Evolutionary conservation across 495 filamentous ascomycete species (phyloP).

Genomic region (Podospora comata): DNA sequence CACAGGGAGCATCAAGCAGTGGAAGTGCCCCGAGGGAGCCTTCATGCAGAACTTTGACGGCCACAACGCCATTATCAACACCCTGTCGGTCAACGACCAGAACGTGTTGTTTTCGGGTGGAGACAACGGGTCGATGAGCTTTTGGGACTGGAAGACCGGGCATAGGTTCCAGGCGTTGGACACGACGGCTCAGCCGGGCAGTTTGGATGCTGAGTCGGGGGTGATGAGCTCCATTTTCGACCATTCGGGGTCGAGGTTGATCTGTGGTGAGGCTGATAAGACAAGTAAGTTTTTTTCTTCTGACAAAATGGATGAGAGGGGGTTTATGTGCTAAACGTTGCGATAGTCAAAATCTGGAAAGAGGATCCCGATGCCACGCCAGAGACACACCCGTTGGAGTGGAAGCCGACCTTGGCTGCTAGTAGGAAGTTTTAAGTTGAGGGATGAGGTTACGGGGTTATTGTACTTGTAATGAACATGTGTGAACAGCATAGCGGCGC

Average conservation of each 20-base stretch:
- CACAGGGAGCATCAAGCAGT: slow-evolving; percentile 95
- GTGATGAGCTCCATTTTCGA: slow-evolving; percentile 93
- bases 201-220: slow-evolving; percentile 88
- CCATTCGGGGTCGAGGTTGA: slow-evolving; percentile 78
- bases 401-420: slow-evolving; percentile 81
- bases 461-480: background rate
- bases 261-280: slow-evolving; percentile 95
- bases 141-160: slow-evolving; percentile 99
- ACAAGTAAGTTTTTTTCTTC: slow-evolving; percentile 54
- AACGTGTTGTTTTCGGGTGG: slow-evolving; percentile 93
- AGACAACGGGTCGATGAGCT: slow-evolving; percentile 93
- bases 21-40: slow-evolving; percentile 96
- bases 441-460: background rate
- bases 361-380: slow-evolving; percentile 84
- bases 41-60: slow-evolving; percentile 99
- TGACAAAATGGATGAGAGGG: background rate
- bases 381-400: slow-evolving; percentile 87
- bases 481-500: background rate
- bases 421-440: slow-evolving; percentile 37
- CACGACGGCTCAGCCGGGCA: slow-evolving; percentile 89
- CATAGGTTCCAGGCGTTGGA: slow-evolving; percentile 84
- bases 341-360: slow-evolving; percentile 88
- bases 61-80: slow-evolving; percentile 95
- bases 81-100: slow-evolving; percentile 87
- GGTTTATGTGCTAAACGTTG: background rate